These are phyloP conservation scores for Kwoniella bestiolae DNA, from an alignment of 768 basidiomycete species.

Conservation along the genomic window DNA sequence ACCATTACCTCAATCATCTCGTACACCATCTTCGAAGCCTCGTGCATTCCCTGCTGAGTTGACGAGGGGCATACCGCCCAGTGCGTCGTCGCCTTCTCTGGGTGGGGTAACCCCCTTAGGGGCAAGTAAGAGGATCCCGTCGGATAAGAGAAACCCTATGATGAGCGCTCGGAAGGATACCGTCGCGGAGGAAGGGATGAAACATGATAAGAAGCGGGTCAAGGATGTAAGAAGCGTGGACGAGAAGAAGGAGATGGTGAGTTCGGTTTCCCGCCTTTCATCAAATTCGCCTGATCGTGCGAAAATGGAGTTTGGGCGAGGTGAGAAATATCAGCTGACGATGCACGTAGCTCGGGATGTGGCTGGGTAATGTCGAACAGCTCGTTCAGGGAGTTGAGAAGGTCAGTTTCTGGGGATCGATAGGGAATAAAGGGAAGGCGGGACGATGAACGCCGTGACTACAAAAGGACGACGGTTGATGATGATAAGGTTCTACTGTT, in stretches of 20 bases:
- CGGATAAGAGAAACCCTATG: conserved; percentile 3
- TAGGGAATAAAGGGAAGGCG: conserved; percentile 18
- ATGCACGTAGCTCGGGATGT: conserved; percentile 69
- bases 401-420: conserved; percentile 79
- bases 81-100: conserved; percentile 35
- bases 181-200: neutral
- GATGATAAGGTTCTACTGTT: too few relatives aligned
- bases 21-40: conserved; percentile 31
- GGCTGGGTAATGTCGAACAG: conserved; percentile 89
- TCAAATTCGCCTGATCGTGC: conserved; percentile 7
- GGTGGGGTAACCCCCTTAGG: conserved; percentile 29
- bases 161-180: neutral
- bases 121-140: conserved; percentile 28
- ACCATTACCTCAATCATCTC: conserved; percentile 5
- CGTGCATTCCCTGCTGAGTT: conserved; percentile 45
- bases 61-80: conserved; percentile 45
- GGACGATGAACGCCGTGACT: too few relatives aligned
- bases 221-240: conserved; percentile 38
- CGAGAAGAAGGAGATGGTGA: conserved; percentile 52
- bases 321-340: too few relatives aligned
- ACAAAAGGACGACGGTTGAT: too few relatives aligned
- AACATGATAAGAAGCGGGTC: conserved; percentile 7
- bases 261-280: conserved; percentile 6
- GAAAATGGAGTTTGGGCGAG: neutral
- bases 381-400: conserved; percentile 83